Conservation (phyloP, 208 protist genomes). For the Leishmania turanica region DNA sequence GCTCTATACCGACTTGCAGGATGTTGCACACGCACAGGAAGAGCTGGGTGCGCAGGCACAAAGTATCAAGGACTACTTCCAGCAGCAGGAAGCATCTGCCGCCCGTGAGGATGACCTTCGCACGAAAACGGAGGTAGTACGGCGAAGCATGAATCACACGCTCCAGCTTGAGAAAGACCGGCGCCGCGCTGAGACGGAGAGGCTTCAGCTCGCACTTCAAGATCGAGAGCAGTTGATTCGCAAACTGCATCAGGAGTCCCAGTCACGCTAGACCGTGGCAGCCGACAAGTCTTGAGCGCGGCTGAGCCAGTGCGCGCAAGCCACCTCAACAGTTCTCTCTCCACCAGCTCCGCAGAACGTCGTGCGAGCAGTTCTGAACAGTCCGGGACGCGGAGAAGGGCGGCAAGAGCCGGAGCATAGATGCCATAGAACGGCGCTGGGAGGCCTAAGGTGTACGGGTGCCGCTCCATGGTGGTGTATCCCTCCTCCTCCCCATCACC, state of each 20-base stretch:
- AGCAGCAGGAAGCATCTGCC: slow-evolving; percentile 36
- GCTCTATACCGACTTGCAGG: slow-evolving; percentile 55
- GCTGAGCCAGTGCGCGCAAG: neutral
- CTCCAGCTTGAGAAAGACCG: slow-evolving; percentile 42
- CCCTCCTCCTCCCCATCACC: neutral
- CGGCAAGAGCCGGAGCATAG: neutral
- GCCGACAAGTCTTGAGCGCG: neutral
- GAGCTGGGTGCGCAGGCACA: slow-evolving; percentile 58
- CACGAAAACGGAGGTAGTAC: slow-evolving; percentile 53
- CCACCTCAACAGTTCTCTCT: neutral
- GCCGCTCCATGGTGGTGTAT: neutral
- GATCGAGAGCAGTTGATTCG: slow-evolving; percentile 78
- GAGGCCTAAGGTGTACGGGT: neutral
- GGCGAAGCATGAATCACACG: slow-evolving; percentile 42
- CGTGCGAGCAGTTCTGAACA: neutral
- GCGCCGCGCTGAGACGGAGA: slow-evolving; percentile 49
- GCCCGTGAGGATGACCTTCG: slow-evolving; percentile 62
- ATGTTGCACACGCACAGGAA: slow-evolving; percentile 54
- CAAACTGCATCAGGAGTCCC: slow-evolving; percentile 43
- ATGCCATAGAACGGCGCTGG: neutral
- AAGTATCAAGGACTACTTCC: slow-evolving; percentile 66
- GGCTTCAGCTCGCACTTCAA: slow-evolving; percentile 52
- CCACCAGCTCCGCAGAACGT: neutral
- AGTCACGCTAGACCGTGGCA: neutral
- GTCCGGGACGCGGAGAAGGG: neutral